These are phyloP conservation scores for Cordyceps militaris DNA, from an alignment of 2,329 filamentous ascomycete species.

Conservation along the genomic window DNA sequence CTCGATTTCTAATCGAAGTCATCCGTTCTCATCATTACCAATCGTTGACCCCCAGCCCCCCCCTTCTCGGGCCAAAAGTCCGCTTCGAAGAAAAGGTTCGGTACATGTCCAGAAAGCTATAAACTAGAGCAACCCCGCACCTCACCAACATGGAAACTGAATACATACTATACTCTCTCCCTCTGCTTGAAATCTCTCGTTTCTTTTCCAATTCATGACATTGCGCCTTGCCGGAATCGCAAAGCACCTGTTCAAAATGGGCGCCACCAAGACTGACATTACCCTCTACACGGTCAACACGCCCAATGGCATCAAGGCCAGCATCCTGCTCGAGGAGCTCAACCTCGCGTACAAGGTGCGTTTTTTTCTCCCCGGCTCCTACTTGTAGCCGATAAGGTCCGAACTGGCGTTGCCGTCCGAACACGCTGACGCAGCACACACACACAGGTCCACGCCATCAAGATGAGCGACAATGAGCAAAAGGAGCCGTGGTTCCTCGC, in stretches of 20 bases:
- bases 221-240: conserved; percentile 21
- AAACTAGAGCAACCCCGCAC: neutral
- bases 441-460: conserved; percentile 50
- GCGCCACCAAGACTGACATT: conserved; percentile 49
- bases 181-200: neutral
- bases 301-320: conserved; percentile 85
- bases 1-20: conserved; percentile 10
- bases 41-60: neutral
- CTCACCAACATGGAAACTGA: neutral
- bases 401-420: neutral
- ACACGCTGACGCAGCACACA: neutral
- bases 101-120: neutral
- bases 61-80: neutral
- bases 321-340: conserved; percentile 80
- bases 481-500: conserved; percentile 82
- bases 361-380: neutral
- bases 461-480: conserved; percentile 69
- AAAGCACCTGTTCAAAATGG: conserved; percentile 24
- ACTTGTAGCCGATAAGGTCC: neutral
- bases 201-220: conserved; percentile 18
- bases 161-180: neutral
- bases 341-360: conserved; percentile 69
- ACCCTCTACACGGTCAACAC: conserved; percentile 77
- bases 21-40: conserved; percentile 5
- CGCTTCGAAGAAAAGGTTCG: neutral